Base-by-base conservation (phyloP, 163 green algal species). In the Scenedesmus sp. region DNA sequence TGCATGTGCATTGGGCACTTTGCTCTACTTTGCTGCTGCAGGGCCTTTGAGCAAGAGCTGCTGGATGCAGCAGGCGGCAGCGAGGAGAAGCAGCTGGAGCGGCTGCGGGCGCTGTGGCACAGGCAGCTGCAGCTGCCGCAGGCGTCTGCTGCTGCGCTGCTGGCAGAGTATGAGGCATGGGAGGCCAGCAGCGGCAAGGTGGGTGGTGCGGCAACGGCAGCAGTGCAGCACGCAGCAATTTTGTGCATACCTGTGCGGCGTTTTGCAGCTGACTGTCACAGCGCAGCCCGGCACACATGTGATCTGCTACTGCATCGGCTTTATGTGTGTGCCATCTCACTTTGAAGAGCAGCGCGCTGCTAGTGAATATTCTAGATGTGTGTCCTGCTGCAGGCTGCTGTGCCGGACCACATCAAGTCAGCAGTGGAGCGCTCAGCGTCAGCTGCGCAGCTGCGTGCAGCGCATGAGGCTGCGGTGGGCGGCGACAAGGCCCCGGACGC, bases 161-260 rank as follows among this genome's bases (percentile, higher is more conserved):
- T 97, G 89, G 94, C 94, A 18, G 91, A 89, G 23, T 98, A 98
- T 88, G 86, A 94, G 62, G 82, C 88, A 0, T 98, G 97, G 97
- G 96, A 98, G 93, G 73, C 66, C 82, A 93, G 54, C 89, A 93
- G 59, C 18, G 94, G 92, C n/a, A 93, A 95, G 93, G 93, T 95
- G 86, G 13, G 76, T 46, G 34, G 34, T n/a, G n/a, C n/a, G n/a
- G n/a, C n/a, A n/a, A n/a, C n/a, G n/a, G n/a, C n/a, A n/a, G n/a
- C n/a, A n/a, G n/a, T n/a, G 34, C 34, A 46, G 13, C 13, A 18
- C n/a, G 54, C 52, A 66, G 54, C 82, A 3, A 3, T 54, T 86
- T 70, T 12, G 1, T 86, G 79, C 8, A 52, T n/a, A 23, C 5
- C 6, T 12, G n/a, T n/a, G 70, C 12, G 3, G 52, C 57, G 10